Evolutionary conservation across 371 early-diverging fungal genomes (phyloP), one percentile per base, ranked within the genome.

Genomic region (Apophysomyces elegans): DNA sequence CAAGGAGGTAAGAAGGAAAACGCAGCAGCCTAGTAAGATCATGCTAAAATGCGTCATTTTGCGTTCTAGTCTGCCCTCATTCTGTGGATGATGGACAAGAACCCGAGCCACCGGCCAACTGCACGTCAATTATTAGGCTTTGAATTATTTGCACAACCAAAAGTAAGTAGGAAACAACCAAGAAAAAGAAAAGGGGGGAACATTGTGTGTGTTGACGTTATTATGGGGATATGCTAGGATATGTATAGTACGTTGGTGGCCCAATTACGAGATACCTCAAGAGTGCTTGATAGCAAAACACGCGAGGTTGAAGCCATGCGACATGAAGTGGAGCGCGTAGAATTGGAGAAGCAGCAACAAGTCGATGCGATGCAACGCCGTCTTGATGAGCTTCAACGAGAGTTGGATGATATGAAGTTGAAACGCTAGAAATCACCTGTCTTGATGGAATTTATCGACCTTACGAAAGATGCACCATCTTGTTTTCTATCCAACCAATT

Each of bases 51-150:
- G 32, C 32, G 32, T 26, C 32, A 26, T 3, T 26, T 1, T 26
- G 32, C 32, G 32, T 56, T 45, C 37, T 67, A 85, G 73, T 87
- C 93, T 4, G 89, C 92, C 1, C 79, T 93, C 43, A 87, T 95
- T 47, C 77, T 89, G 9, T 89, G 88, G 83, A 80, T 94, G 72
- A 92, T 93, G 91, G 84, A 88, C 13, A 79, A 79, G 4, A 85
- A 93, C 62, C 91, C 96, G 1, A 74, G 67, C 11, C 63, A 80
- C 56, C 83, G 95, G 2, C 95, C 95, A 0, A 85, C 87, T 36
- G 93, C 95, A 0, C 66, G 73, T n/a, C 86, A 93, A 64, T 77
- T 95, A 21, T 69, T 96, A 67, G 88, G 89, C 12, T 86, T 89
- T 65, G 92, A 90, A 54, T 62, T 88, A 37, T 83, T 90, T 59